Evolutionary conservation across 2,329 filamentous ascomycete genomes (phyloP), one percentile per base, ranked within the genome.

Genomic region (Emergomyces pasteurianus): DNA sequence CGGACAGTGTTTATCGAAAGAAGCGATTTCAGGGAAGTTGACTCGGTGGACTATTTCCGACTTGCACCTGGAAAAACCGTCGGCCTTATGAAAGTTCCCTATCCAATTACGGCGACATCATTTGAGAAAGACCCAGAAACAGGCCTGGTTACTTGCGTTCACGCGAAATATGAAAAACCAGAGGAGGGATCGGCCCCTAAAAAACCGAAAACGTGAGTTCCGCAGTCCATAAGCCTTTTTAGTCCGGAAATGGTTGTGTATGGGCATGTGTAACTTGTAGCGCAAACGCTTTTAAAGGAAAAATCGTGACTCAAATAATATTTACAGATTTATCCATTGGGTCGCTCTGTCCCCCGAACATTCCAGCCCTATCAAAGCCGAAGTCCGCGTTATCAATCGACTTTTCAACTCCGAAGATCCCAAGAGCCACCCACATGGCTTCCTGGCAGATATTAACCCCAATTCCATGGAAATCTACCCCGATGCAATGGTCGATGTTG

Each of bases 371-470:
- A 77, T 86, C 62, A 80, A 77, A 60, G 86, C 87, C 14, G 88
- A 92, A 73, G 88, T 85, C 49, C 87, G 92, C 62, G 80, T 94
- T 55, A 87, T 94, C 77, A 89, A 90, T 71, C 79, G 85, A 2
- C 81, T 97, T 0, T 96, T 96, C 83, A 91, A 90, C 73, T 90
- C 87, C 3, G 86, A 92, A 55, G 87, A 94, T 69, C 92, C 92
- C 2, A 86, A 87, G 46, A 83, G 86, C 12, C 86, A 87, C 2
- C 85, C 86, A 55, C 90, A 87, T 18, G 90, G 90, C 2, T 96
- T 91, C 76, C 77, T 95, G 58, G 85, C 86, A 59, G 89, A 96
- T 67, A 81, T 97, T 67, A 94, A 94, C 71, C 87, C 90, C 0
- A 81, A 92, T 54, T 92, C 88, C 62, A 89, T 96, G 76, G 78